Evolutionary conservation across 371 early-diverging fungal genomes (phyloP).

Genomic region (Fennellomyces sp.): DNA sequence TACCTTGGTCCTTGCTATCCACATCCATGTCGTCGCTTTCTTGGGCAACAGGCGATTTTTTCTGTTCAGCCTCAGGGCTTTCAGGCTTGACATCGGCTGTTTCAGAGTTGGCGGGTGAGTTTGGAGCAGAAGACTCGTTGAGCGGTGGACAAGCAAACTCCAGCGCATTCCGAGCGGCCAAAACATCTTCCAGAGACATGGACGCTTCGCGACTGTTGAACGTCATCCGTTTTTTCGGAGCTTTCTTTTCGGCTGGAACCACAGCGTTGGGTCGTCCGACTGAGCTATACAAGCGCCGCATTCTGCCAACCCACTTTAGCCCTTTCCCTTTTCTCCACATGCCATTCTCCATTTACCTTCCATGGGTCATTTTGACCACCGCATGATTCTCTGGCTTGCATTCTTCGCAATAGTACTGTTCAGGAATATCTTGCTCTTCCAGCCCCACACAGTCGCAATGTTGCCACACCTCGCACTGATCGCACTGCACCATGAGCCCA

Average conservation of each 20-base stretch:
- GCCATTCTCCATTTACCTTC: conserved; percentile 38
- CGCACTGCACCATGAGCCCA: conserved; percentile 90
- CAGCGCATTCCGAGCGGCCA: conserved; percentile 44
- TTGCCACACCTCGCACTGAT: conserved; percentile 90
- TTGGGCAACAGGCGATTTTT: neutral
- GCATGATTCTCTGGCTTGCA: conserved; percentile 80
- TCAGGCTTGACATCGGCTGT: neutral
- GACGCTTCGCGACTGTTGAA: conserved; percentile 62
- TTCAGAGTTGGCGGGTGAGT: conserved; percentile 18
- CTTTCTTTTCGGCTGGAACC: conserved; percentile 24
- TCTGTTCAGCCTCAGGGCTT: neutral
- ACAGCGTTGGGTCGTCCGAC: conserved; percentile 5
- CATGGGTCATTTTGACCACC: conserved; percentile 61
- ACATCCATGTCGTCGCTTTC: neutral
- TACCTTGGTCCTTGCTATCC: neutral
- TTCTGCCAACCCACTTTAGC: conserved; percentile 2
- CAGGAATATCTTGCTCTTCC: conserved; percentile 71
- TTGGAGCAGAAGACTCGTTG: conserved; percentile 8
- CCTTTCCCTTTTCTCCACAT: neutral
- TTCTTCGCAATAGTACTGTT: conserved; percentile 87
- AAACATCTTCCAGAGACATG: conserved; percentile 53
- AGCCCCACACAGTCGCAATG: conserved; percentile 85
- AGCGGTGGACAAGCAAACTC: conserved; percentile 12
- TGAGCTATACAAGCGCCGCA: conserved; percentile 18
- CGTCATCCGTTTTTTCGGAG: conserved; percentile 57